phyloP scores from a whole-genome alignment of 1,139 yeast genomes.

The Yamadazyma trypodendri region DNA sequence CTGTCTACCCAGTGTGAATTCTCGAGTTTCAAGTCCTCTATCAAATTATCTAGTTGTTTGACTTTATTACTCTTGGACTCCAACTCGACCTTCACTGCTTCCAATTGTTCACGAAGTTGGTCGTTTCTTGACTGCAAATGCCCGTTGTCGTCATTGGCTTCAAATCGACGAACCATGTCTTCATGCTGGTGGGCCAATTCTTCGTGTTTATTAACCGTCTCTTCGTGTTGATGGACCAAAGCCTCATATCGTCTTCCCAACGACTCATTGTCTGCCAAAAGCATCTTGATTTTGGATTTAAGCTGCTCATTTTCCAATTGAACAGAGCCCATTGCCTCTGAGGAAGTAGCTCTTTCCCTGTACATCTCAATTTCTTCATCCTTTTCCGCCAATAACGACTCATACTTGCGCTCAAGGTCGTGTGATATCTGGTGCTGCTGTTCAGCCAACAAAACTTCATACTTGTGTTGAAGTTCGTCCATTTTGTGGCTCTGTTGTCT shows the following conservation, averaged over 20 bases:
- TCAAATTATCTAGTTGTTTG: conserved; percentile 4
- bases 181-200: not conserved
- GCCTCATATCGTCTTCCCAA: not conserved
- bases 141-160: not conserved
- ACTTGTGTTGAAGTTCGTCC: conserved; percentile 1
- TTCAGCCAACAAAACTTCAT: conserved; percentile 1
- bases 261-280: not conserved
- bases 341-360: not conserved
- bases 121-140: not conserved
- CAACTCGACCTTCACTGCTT: not conserved
- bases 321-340: not conserved
- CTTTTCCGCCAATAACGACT: conserved; percentile 4
- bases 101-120: not conserved
- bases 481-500: conserved; percentile 1
- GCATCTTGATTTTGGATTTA: not conserved
- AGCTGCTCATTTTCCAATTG: conserved; percentile 2
- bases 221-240: not conserved
- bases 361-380: conserved; percentile 1
- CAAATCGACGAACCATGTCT: too few relatives aligned
- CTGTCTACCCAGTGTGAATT: conserved; percentile 2
- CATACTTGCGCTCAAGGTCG: conserved; percentile 1
- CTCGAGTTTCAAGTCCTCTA: conserved; percentile 12
- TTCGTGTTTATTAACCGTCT: too few relatives aligned
- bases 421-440: not conserved
- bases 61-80: not conserved